Evolutionary conservation across 1,139 yeast genomes (phyloP).

Genomic region (Hanseniaspora sp.): DNA sequence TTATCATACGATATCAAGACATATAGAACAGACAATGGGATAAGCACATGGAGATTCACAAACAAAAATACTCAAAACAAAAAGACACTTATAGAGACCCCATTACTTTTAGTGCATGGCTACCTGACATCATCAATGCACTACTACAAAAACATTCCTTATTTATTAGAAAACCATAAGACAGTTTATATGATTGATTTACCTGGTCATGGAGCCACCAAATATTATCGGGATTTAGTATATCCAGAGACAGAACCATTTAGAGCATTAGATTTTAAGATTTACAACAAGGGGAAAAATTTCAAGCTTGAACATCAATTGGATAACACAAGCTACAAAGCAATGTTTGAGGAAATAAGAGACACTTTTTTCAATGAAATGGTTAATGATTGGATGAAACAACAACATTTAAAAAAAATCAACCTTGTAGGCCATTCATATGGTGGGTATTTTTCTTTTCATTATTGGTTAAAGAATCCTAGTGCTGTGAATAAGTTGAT

Average conservation of each 20-base stretch:
- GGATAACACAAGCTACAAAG: slow-evolving; percentile 32
- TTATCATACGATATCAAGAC: slow-evolving; percentile 10
- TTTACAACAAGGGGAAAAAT: slow-evolving; percentile 18
- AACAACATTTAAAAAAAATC: slow-evolving; percentile 45
- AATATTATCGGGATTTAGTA: slow-evolving; percentile 11
- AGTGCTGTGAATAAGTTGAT: slow-evolving; percentile 52
- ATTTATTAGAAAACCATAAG: slow-evolving; percentile 35
- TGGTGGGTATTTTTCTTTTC: slow-evolving; percentile 78
- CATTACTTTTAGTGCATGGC: slow-evolving; percentile 68
- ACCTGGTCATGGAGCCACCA: slow-evolving; percentile 71
- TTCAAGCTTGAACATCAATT: slow-evolving; percentile 23
- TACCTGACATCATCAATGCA: slow-evolving; percentile 85
- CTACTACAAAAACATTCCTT: slow-evolving; percentile 65
- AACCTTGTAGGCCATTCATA: slow-evolving; percentile 81
- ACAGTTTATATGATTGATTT: slow-evolving; percentile 68
- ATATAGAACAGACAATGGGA: slow-evolving; percentile 7
- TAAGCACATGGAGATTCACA: slow-evolving; percentile 14
- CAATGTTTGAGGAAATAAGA: slow-evolving; percentile 42
- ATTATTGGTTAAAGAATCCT: slow-evolving; percentile 69
- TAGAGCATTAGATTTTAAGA: background rate
- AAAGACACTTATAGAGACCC: slow-evolving; percentile 18
- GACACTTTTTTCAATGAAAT: slow-evolving; percentile 66
- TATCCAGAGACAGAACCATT: slow-evolving; percentile 6
- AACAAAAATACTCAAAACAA: background rate
- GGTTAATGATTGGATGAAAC: slow-evolving; percentile 72